Percentiles rank a stretch among this genome's conserved stretches.
These are phyloP conservation scores for Nyssa sinensis DNA, from an alignment of 148 eudicot species.

Conservation along the genomic window DNA sequence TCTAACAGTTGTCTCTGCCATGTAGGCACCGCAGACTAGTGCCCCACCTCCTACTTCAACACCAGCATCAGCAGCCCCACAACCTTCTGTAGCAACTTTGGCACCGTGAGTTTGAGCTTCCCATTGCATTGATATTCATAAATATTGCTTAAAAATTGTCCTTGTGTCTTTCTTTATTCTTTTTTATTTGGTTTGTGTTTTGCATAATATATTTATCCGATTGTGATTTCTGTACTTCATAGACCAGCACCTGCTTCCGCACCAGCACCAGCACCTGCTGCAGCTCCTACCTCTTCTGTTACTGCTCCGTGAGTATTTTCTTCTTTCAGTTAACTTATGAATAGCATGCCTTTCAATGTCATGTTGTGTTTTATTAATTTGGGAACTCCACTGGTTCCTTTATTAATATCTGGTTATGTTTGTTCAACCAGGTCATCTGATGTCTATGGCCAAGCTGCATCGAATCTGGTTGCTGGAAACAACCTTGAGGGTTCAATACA, in stretches of 20 bases:
- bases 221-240: constrained; percentile 15
- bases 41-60: constrained; percentile 27
- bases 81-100: constrained; percentile 30
- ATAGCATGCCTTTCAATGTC: background rate
- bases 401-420: constrained; percentile 1
- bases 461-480: constrained; percentile 55
- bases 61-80: constrained; percentile 29
- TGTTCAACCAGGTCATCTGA: constrained; percentile 38
- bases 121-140: background rate
- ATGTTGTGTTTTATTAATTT: background rate
- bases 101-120: constrained; percentile 36
- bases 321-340: background rate
- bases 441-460: constrained; percentile 51
- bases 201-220: background rate
- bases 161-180: constrained; percentile 7
- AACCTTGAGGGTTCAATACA: constrained; percentile 54
- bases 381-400: background rate
- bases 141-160: background rate
- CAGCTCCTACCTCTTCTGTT: constrained; percentile 18
- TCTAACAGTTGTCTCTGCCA: constrained; percentile 5
- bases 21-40: constrained; percentile 44
- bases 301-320: constrained; percentile 29
- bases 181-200: background rate
- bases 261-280: constrained; percentile 22
- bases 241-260: constrained; percentile 41